Conservation (phyloP, 202 grass and related monocot genomes). For the Schoenoplectus triqueter region DNA sequence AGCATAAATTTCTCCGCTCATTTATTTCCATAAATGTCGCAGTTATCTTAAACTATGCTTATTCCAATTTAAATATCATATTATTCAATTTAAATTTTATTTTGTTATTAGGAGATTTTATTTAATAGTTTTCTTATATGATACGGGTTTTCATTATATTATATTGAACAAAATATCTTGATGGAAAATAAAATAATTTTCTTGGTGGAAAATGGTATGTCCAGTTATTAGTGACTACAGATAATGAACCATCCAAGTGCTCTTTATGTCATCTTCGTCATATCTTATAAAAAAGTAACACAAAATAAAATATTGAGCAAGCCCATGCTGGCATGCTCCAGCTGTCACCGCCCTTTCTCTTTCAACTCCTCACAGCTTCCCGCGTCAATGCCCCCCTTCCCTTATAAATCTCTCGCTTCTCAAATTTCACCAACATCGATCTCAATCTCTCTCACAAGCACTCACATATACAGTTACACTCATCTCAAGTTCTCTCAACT, state of each 20-base stretch:
- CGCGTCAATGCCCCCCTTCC: not conserved
- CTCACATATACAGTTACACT: not conserved
- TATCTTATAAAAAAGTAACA: not conserved
- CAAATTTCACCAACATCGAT: not conserved
- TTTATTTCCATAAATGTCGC: not conserved
- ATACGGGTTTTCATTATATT: not conserved
- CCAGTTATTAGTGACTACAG: not conserved
- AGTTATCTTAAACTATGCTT: not conserved
- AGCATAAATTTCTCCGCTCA: not conserved
- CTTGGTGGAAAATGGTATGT: not conserved
- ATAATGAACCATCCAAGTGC: not conserved
- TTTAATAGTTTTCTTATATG: not conserved
- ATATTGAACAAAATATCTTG: not conserved
- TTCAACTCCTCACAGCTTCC: not conserved
- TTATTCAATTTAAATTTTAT: not conserved
- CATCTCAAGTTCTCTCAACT: not conserved
- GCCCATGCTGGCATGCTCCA: slow-evolving; percentile 18
- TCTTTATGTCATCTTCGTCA: not conserved
- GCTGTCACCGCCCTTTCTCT: slow-evolving; percentile 46
- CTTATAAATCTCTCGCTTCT: slow-evolving; percentile 19
- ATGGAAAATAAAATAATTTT: not conserved
- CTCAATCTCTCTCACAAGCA: slow-evolving; percentile 1
- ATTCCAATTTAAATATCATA: not conserved
- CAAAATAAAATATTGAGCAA: slow-evolving; percentile 24
- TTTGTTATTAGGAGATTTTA: not conserved